Evolutionary conservation across 306 rosid genomes (phyloP), one percentile per base, ranked within the genome.

Genomic region (Lathyrus oleraceus): DNA sequence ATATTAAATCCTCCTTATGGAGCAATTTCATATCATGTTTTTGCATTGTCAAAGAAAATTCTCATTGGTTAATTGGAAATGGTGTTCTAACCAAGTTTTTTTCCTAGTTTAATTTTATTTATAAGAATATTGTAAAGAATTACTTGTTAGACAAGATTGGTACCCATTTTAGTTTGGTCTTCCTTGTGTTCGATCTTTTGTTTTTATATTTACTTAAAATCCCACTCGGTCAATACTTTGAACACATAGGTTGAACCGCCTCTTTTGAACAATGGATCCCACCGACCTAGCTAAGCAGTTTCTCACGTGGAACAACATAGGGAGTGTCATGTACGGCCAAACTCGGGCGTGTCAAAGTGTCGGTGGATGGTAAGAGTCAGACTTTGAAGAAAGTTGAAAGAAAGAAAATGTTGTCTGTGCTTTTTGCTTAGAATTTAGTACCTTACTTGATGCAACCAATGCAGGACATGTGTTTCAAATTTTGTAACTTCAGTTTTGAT

Each of bases 271-370:
- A 81, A 42, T 42, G 73, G 83, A 80, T 66, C 16, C 25, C 25
- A 13, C 75, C 16, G 7, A 44, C 56, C 12, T 14, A 45, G 44
- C 6, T 7, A 15, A 36, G 61, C 61, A 23, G 60, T 44, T 82
- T 78, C 57, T 56, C 64, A 71, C 71, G 73, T 62, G 72, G 48
- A 25, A 60, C 60, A 54, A 59, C 74, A 15, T 2, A 11, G 38
- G 48, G 56, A 47, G 27, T 53, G 62, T 77, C 79, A 69, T 83
- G 83, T 80, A 82, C 47, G 27, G 2, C 2, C 10, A 10, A 45
- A 21, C 48, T 61, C 73, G 80, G 67, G 61, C 76, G 81, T 76
- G 81, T 65, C 45, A 43, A 61, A 80, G 75, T 80, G 88, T 86
- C 87, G 91, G 88, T 87, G 85, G 40, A 23, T 58, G 5, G 9